Evolutionary conservation across 768 basidiomycete species (phyloP), one percentile per base, ranked within the genome.

Genomic region (Gloeostereum incarnatum): DNA sequence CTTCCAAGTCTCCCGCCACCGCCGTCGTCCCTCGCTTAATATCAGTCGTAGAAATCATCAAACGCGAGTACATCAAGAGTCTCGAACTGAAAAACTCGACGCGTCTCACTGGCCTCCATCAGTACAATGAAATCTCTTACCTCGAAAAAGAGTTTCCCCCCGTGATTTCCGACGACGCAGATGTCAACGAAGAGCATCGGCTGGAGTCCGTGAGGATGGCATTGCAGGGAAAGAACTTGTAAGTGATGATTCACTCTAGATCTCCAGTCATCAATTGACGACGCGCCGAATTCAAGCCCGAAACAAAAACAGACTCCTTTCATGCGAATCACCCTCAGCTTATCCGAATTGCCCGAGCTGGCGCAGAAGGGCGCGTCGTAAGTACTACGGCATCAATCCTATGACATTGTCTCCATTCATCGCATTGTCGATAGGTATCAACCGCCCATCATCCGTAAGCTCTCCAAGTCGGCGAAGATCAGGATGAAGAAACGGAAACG

Each of bases 41-140:
- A 25, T 75, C 80, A 1, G 81, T 88, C 3, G 78, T 77, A 1
- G 89, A 93, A 56, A 85, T 91, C 40, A 73, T 89, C 49, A 91
- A 91, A 51, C 73, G 89, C 19, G 83, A 89, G 51, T 89, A 77
- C 50, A 44, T 85, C 38, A 75, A 75, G 39, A 53, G 52, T 11
- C 60, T 81, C 5, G 68, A 68, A 29, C 46, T 55, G 14, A 68
- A 58, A 9, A 55, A 49, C 24, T 65, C 63, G 2, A 54, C 56
- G n/a, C 61, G 63, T 31, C 51, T 62, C 19, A 54, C 56, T 3
- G 85, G 85, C 3, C 56, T 89, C 23, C 72, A 85, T 50, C 86
- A 89, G 52, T 88, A 87, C 59, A 89, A 87, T 45, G 69, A 82
- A 39, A 57, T 87, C 8, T 73, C 75, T 0, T 70, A 50, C 30